Evolutionary conservation across 805 yeast species (phyloP), one percentile per base, ranked within the genome.

Genomic region (Clavispora santaluciae): DNA sequence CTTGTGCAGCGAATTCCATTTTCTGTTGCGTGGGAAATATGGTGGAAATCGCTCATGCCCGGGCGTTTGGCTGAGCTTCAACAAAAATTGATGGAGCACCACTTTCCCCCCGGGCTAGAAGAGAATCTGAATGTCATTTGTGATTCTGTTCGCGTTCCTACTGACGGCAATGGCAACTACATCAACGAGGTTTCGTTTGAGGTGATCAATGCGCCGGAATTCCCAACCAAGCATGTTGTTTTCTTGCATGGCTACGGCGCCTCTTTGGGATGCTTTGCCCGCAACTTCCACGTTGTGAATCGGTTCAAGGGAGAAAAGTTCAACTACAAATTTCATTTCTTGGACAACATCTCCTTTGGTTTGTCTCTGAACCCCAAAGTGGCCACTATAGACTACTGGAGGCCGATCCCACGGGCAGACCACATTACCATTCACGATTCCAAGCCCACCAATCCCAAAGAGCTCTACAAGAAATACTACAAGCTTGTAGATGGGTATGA

Each of bases 201-300:
- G 22, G 51, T 70, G 16, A 45, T 44, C 16, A 63, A 68, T 40
- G 46, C 54, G 39, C 45, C 57, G 4, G 26, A 25, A 1, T 47
- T 41, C 9, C 42, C 42, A 3, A 55, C 61, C 1, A 73, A 62
- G 42, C 65, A 75, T 52, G 45, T 77, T 17, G 81, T 76, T 3
- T 69, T 77, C 60, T 41, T 77, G 16, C 83, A 77, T 50, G 83
- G 83, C 0, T 77, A 73, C 55, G 82, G 78, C 0, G 79, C 82
- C 1, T 67, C 78, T 0, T 55, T 67, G 13, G 81, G 81, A 2
- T 75, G 79, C 59, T 77, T 75, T 63, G 78, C 78, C 23, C 64
- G 79, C 38, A 77, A 77, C 44, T 68, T 75, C 41, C 72, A 70
- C 42, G 53, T 69, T 7, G 55, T 77, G 36, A 66, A 54, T 44